phyloP scores from a whole-genome alignment of 139 green algal genomes.

The Chlamydomonas eustigma region DNA sequence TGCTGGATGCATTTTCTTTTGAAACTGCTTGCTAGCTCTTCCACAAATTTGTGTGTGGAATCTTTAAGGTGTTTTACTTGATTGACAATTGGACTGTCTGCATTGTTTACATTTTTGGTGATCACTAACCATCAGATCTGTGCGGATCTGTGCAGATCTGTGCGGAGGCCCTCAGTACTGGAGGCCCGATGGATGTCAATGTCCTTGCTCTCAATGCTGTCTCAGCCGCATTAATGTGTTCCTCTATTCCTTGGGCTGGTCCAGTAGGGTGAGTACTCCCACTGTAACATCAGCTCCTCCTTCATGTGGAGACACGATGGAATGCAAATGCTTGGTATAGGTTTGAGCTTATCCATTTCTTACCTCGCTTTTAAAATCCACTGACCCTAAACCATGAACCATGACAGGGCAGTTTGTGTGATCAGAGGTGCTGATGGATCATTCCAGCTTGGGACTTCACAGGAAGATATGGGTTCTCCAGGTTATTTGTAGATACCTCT shows the following conservation, averaged over 20 bases:
- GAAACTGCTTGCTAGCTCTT: background rate
- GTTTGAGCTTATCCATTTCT: background rate
- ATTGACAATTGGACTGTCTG: no score
- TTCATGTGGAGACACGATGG: background rate
- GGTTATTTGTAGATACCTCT: no score
- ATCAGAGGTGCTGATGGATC: background rate
- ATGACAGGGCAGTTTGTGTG: background rate
- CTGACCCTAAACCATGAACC: background rate
- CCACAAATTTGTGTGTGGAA: no score
- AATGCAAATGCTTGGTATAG: background rate
- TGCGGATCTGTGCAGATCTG: no score
- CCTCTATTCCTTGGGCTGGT: constrained; percentile 21
- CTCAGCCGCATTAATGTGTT: constrained; percentile 19
- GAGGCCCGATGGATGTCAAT: background rate
- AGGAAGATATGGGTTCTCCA: background rate
- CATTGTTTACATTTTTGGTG: no score
- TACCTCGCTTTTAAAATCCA: background rate
- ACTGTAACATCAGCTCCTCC: no score
- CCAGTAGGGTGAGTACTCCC: constrained; percentile 24
- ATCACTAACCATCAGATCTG: no score
- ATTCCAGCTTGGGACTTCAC: background rate
- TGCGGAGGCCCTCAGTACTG: background rate
- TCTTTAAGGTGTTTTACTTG: no score
- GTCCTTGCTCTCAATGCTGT: constrained; percentile 23
- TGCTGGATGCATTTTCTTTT: background rate